Evolutionary conservation across 345 rosid genomes (phyloP).

Genomic region (Pseudoturritis turrita): DNA sequence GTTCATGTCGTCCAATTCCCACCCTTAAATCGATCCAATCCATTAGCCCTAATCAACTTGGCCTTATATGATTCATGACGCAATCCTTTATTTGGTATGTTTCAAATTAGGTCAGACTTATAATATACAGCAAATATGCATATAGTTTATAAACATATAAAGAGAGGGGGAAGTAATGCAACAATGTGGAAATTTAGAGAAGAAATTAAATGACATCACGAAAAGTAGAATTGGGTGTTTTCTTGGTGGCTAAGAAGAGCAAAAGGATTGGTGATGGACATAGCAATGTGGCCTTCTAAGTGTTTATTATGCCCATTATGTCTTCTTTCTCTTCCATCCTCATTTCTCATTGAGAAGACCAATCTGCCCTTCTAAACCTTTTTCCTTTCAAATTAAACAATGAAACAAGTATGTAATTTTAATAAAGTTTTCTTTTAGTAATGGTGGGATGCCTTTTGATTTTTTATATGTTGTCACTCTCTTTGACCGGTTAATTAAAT

Average conservation of each 20-base stretch:
- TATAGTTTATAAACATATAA: neutral
- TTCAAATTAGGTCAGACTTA: slow-evolving; percentile 24
- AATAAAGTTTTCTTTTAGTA: slow-evolving; percentile 11
- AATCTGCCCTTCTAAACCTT: slow-evolving; percentile 7
- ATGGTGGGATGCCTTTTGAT: slow-evolving; percentile 17
- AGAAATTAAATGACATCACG: slow-evolving; percentile 4
- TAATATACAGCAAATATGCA: neutral
- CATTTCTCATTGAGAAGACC: neutral
- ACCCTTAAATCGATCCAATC: slow-evolving; percentile 21
- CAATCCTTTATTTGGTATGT: slow-evolving; percentile 14
- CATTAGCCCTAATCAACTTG: slow-evolving; percentile 18
- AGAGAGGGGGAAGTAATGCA: slow-evolving; percentile 15
- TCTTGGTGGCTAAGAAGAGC: slow-evolving; percentile 35
- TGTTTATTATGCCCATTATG: slow-evolving; percentile 5
- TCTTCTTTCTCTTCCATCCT: slow-evolving; percentile 1
- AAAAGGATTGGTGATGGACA: slow-evolving; percentile 25
- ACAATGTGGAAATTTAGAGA: slow-evolving; percentile 20
- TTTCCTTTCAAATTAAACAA: neutral
- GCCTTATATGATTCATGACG: slow-evolving; percentile 23
- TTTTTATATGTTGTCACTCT: slow-evolving; percentile 23
- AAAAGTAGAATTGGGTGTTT: slow-evolving; percentile 24
- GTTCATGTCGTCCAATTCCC: slow-evolving; percentile 2
- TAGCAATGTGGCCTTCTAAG: slow-evolving; percentile 10
- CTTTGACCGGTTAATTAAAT: slow-evolving; percentile 24
- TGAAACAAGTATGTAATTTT: neutral